A percentile compares a stretch with the other conserved stretches of the same genome.
phyloP scores from a whole-genome alignment of 2,329 filamentous ascomycete genomes.

The Exophiala alcalophila region DNA sequence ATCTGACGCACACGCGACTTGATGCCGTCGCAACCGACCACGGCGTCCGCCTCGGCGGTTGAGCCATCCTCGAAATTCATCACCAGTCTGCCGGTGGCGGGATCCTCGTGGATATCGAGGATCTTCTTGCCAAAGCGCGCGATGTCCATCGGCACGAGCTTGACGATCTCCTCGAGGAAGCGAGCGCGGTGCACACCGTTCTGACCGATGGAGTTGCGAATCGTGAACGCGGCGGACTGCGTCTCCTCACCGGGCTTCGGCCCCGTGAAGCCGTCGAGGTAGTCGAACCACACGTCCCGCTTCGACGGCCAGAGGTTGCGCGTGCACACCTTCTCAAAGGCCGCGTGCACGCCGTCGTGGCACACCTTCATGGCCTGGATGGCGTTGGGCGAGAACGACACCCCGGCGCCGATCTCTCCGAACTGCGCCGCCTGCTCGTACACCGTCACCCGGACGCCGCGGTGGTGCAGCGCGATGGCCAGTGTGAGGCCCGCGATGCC shows the following conservation, averaged over 20 bases:
- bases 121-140: constrained; percentile 44
- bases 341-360: constrained; percentile 40
- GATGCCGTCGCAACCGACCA: constrained; percentile 63
- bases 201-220: constrained; percentile 35
- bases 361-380: constrained; percentile 48
- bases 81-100: constrained; percentile 32
- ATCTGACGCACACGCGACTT: constrained; percentile 54
- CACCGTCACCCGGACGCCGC: constrained; percentile 30
- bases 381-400: constrained; percentile 51
- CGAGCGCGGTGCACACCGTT: constrained; percentile 47
- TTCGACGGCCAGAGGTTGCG: constrained; percentile 35
- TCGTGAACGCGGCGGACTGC: constrained; percentile 41
- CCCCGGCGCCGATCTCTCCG: constrained; percentile 53
- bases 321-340: constrained; percentile 40
- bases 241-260: constrained; percentile 30
- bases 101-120: constrained; percentile 18
- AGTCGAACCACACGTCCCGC: constrained; percentile 44
- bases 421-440: constrained; percentile 52
- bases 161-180: constrained; percentile 50
- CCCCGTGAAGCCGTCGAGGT: constrained; percentile 36
- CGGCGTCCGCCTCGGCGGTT: constrained; percentile 40
- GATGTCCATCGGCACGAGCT: constrained; percentile 44
- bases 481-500: constrained; percentile 34
- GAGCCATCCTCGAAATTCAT: constrained; percentile 47
- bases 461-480: constrained; percentile 30